Evolutionary conservation across 2,329 filamentous ascomycete species (phyloP).

Genomic region (Venturia aucupariae): DNA sequence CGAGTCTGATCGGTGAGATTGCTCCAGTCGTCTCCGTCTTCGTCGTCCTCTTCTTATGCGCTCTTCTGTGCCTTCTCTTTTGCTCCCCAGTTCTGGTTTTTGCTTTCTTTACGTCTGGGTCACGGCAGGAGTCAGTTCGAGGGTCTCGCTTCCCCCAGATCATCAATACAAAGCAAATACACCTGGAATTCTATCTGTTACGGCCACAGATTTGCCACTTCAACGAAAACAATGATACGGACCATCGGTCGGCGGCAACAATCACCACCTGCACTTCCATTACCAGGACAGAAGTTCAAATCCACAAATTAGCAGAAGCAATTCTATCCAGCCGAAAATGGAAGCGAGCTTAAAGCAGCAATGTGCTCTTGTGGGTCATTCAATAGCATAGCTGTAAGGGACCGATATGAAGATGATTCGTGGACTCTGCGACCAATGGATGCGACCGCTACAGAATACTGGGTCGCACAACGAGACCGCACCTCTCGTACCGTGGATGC

Average conservation of each 20-base stretch:
- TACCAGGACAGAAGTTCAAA: background rate
- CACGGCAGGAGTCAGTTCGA: too few relatives aligned
- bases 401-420: background rate
- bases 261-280: background rate
- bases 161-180: too few relatives aligned
- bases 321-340: background rate
- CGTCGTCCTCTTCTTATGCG: too few relatives aligned
- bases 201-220: background rate
- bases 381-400: background rate
- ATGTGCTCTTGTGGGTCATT: background rate
- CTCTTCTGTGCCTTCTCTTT: too few relatives aligned
- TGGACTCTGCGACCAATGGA: background rate
- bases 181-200: background rate
- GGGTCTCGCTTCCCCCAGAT: too few relatives aligned
- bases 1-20: too few relatives aligned
- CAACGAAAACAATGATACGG: too few relatives aligned
- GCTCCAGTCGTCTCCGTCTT: too few relatives aligned
- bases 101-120: too few relatives aligned
- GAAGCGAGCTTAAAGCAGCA: background rate
- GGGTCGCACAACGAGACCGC: background rate
- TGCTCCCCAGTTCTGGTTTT: too few relatives aligned
- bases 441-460: background rate
- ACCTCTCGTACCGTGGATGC: constrained; percentile 2
- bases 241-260: background rate
- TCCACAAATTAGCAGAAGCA: background rate